phyloP scores from a whole-genome alignment of 1,284 basidiomycete genomes.

The Hemileia vastatrix region DNA sequence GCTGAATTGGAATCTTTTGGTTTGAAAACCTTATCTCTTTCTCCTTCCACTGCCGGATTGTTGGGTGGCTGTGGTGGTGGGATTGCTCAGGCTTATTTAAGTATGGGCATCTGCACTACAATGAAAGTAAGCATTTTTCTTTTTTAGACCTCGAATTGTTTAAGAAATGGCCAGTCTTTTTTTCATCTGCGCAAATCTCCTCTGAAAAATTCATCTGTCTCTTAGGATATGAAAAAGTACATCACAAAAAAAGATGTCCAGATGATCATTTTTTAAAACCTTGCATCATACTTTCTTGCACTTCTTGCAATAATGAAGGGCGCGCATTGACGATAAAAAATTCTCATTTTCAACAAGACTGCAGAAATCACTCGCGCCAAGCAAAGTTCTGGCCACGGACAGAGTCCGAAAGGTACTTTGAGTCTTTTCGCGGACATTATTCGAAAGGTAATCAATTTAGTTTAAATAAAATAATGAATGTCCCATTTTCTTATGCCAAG shows the following conservation, averaged over 20 bases:
- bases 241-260: too few relatives aligned
- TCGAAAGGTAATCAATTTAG: not conserved
- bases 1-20: conserved; percentile 20
- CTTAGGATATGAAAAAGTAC: too few relatives aligned
- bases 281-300: not conserved
- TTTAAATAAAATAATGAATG: too few relatives aligned
- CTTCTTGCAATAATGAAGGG: too few relatives aligned
- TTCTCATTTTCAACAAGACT: conserved; percentile 1
- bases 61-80: conserved; percentile 21
- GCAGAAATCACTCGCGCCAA: conserved; percentile 21
- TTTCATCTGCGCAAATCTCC: not conserved
- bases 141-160: not conserved
- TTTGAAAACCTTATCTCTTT: conserved; percentile 5
- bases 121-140: conserved; percentile 8
- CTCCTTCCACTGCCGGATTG: conserved; percentile 11
- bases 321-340: too few relatives aligned
- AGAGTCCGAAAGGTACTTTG: conserved; percentile 9
- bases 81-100: conserved; percentile 19
- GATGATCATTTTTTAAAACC: not conserved
- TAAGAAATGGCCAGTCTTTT: not conserved
- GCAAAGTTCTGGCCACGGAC: not conserved
- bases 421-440: conserved; percentile 16
- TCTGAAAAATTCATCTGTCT: too few relatives aligned
- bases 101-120: conserved; percentile 20
- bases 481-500: not conserved